A percentile compares a stretch with the other conserved stretches of the same genome.
Evolutionary conservation across 257 asterid genomes (phyloP).

Genomic region (Ilex asprella): DNA sequence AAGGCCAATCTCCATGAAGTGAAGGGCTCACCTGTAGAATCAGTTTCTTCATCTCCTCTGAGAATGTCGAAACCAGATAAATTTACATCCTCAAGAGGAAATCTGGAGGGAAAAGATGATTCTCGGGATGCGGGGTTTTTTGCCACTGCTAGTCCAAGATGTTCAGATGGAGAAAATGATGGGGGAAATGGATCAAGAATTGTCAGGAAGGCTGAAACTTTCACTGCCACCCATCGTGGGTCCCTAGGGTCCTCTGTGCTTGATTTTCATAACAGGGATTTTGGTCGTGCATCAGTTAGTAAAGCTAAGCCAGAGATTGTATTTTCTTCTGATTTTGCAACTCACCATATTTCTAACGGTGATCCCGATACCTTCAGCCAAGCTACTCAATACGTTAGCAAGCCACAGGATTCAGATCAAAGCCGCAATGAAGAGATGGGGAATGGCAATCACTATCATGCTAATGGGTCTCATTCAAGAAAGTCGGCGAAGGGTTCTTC

Average conservation of each 20-base stretch:
- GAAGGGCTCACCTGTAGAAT: constrained; percentile 90
- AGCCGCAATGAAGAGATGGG: constrained; percentile 33
- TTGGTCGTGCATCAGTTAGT: constrained; percentile 14
- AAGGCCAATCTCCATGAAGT: constrained; percentile 54
- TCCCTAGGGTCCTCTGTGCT: constrained; percentile 23
- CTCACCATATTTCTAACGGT: constrained; percentile 21
- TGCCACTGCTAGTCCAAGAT: constrained; percentile 12
- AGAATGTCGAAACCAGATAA: constrained; percentile 40
- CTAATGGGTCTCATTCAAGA: constrained; percentile 37
- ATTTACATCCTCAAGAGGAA: constrained; percentile 35
- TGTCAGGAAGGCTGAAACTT: constrained; percentile 33
- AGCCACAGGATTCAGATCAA: constrained; percentile 34
- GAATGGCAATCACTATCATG: constrained; percentile 29
- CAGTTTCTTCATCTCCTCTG: constrained; percentile 95
- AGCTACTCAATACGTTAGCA: constrained; percentile 29
- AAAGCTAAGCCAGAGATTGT: constrained; percentile 16
- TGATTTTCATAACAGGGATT: constrained; percentile 23
- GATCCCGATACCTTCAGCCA: constrained; percentile 25
- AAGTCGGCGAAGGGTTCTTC: constrained; percentile 59
- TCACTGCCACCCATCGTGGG: constrained; percentile 24
- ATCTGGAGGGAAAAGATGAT: constrained; percentile 33
- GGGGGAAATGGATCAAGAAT: constrained; percentile 27
- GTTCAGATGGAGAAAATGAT: constrained; percentile 23
- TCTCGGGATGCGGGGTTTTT: constrained; percentile 39
- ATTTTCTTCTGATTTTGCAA: constrained; percentile 17